Conservation (phyloP, 2,329 filamentous ascomycete genomes). For the Trichoderma sp. region DNA sequence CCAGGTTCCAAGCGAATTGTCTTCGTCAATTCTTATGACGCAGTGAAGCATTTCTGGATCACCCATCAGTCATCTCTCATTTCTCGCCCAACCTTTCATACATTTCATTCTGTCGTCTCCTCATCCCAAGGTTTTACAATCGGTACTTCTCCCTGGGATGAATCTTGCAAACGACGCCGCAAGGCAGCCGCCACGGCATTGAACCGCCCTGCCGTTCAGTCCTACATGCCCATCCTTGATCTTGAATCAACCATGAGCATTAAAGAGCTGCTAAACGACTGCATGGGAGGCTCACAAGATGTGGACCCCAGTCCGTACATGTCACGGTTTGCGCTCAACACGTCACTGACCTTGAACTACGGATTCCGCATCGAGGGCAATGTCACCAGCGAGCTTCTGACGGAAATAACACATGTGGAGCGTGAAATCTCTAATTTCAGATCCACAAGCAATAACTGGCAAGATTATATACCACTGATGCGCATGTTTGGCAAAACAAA, state of each 20-base stretch:
- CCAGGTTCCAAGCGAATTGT: conserved; percentile 57
- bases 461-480: conserved; percentile 78
- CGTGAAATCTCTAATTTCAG: conserved; percentile 72
- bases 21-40: conserved; percentile 75
- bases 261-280: conserved; percentile 67
- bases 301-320: conserved; percentile 73
- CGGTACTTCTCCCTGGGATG: conserved; percentile 80
- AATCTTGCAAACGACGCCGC: conserved; percentile 72
- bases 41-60: conserved; percentile 73
- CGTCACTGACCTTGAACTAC: conserved; percentile 75
- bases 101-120: conserved; percentile 77
- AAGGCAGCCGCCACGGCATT: conserved; percentile 78
- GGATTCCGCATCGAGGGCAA: conserved; percentile 72
- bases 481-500: conserved; percentile 63
- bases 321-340: conserved; percentile 74
- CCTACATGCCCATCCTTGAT: conserved; percentile 80
- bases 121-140: conserved; percentile 78
- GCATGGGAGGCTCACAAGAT: conserved; percentile 58
- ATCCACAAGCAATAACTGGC: conserved; percentile 79
- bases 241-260: conserved; percentile 71
- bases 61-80: conserved; percentile 75
- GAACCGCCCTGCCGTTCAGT: conserved; percentile 71
- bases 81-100: conserved; percentile 74
- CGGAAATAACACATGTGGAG: conserved; percentile 74
- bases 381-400: conserved; percentile 63